Percentiles rank a stretch among this genome's conserved stretches.
phyloP scores from a whole-genome alignment of 768 basidiomycete genomes.

The Amanita muscaria region DNA sequence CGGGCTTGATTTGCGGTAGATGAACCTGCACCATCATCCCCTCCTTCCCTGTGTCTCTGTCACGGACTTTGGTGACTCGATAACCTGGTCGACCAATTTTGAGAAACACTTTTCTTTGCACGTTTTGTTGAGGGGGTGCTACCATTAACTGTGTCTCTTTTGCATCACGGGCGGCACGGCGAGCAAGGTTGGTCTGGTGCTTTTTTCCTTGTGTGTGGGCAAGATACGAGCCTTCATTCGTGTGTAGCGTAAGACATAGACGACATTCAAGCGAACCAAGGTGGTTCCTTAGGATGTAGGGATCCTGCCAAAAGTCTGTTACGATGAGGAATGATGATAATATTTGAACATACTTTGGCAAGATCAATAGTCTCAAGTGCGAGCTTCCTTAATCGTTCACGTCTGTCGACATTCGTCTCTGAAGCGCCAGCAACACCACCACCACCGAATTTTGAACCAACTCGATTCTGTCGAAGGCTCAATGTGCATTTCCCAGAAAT shows the following conservation, averaged over 20 bases:
- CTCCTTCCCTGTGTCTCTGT: slow-evolving; percentile 83
- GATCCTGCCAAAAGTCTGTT: slow-evolving; percentile 51
- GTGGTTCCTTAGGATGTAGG: slow-evolving; percentile 97
- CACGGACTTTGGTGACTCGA: slow-evolving; percentile 94
- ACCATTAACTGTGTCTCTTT: slow-evolving; percentile 91
- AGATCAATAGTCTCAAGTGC: slow-evolving; percentile 97
- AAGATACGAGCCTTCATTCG: slow-evolving; percentile 98
- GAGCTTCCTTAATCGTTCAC: slow-evolving; percentile 90
- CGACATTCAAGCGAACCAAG: slow-evolving; percentile 97
- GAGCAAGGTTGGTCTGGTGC: slow-evolving; percentile 96
- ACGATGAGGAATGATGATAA: neutral
- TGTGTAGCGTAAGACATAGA: slow-evolving; percentile 93
- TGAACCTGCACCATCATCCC: slow-evolving; percentile 98
- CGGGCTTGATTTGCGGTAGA: slow-evolving; percentile 87
- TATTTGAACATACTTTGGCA: slow-evolving; percentile 60
- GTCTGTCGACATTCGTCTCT: slow-evolving; percentile 90
- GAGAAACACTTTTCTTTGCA: slow-evolving; percentile 90
- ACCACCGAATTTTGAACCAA: slow-evolving; percentile 92
- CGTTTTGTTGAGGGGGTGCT: slow-evolving; percentile 65
- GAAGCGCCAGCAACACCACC: slow-evolving; percentile 94
- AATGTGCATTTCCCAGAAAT: slow-evolving; percentile 5
- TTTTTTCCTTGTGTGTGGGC: slow-evolving; percentile 99
- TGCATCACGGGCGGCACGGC: slow-evolving; percentile 94
- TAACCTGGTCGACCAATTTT: slow-evolving; percentile 97
- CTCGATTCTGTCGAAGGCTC: slow-evolving; percentile 61